Percentiles rank a stretch among this genome's conserved stretches.
Conservation (phyloP, 768 basidiomycete genomes). For the Trametes sanguinea region DNA sequence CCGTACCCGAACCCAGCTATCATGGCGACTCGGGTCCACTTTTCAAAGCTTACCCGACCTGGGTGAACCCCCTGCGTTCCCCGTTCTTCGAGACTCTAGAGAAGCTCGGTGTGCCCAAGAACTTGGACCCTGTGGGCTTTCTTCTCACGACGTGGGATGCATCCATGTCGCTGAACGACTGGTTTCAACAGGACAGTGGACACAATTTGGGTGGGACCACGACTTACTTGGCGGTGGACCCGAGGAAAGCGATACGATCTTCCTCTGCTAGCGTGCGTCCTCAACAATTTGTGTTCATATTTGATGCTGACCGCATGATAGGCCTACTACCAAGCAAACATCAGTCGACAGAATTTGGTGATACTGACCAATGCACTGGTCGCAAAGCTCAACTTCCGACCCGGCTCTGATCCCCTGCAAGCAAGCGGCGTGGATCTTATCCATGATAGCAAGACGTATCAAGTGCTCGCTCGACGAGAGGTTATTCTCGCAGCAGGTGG, state of each 20-base stretch:
- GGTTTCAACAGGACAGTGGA: not conserved
- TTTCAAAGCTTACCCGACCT: slow-evolving; percentile 12
- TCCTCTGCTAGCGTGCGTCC: not conserved
- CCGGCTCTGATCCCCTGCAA: not conserved
- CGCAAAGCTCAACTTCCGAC: not conserved
- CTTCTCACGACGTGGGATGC: not conserved
- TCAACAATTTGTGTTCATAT: not conserved
- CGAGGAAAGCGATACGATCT: not conserved
- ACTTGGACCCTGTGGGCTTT: slow-evolving; percentile 10
- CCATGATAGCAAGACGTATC: not conserved
- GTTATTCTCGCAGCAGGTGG: slow-evolving; percentile 5
- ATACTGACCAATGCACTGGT: not conserved
- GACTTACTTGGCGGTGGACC: not conserved
- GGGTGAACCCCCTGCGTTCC: slow-evolving; percentile 4
- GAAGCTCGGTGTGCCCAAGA: slow-evolving; percentile 15
- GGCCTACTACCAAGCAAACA: not conserved
- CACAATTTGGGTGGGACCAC: not conserved
- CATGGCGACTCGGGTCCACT: slow-evolving; percentile 17
- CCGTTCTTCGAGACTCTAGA: slow-evolving; percentile 13
- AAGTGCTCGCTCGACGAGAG: not conserved
- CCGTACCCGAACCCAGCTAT: not conserved
- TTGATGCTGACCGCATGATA: not conserved
- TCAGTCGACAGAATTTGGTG: not conserved
- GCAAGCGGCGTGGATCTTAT: not conserved
- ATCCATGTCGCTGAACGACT: not conserved